Evolutionary conservation across 371 early-diverging fungal genomes (phyloP), one percentile per base, ranked within the genome.

Genomic region (Saksenaea vasiformis): DNA sequence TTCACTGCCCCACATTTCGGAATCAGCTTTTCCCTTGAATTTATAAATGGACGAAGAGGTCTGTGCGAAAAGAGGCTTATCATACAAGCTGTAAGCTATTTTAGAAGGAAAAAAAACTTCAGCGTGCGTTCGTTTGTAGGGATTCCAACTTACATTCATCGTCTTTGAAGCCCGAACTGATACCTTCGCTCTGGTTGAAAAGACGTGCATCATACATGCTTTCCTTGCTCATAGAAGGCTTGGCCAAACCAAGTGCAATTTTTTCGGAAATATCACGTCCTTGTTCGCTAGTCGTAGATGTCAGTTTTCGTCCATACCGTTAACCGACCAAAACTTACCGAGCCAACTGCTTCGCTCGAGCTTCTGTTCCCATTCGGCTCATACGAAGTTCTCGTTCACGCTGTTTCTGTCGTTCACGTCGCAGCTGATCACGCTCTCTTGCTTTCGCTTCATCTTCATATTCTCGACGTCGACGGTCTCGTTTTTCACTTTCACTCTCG

Each of bases 191-290:
- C 71, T 93, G 95, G 78, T 98, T 95, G 75, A 96, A 97, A 55
- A 98, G 80, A 55, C 99, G 88, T 37, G 91, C 86, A 74, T 98
- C 99, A 69, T 90, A 98, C 90, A 96, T 83, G 59, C 93, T 87
- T 57, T 98, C 99, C 72, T 90, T 88, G 56, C 91, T 85, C 54
- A 87, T 72, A 0, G 96, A 87, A 0, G 98, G 98, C 65, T 95
- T 91, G 35, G 97, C 97, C 55, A 96, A 76, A 37, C 98, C 98
- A 58, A 98, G 85, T 2, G 99, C 98, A 65, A 98, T 92, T 79
- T 96, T 97, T 78, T 98, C 99, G 1, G 97, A 96, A 57, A 98
- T 93, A 83, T 98, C 99, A 73, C 99, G 90, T 2, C 90, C 90
- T 67, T 89, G 79, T 17, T 86, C 74, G 53, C 87, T 87, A 38